Evolutionary conservation across 169 alveolate genomes (phyloP).

Genomic region (Cryptosporidium meleagridis): DNA sequence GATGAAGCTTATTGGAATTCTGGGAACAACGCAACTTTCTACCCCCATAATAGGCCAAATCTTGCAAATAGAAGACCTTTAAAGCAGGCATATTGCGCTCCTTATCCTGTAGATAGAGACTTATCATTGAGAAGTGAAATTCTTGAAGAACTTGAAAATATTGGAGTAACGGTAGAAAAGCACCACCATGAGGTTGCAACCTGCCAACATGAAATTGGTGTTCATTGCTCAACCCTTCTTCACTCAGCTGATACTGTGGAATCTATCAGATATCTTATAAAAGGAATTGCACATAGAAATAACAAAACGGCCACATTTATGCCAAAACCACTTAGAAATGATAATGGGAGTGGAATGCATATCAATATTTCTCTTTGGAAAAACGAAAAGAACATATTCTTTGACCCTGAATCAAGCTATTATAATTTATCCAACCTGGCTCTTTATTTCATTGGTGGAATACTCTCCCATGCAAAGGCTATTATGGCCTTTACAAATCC

Average conservation of each 20-base stretch:
- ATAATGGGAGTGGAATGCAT: conserved; percentile 86
- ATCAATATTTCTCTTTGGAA: conserved; percentile 84
- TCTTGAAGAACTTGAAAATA: conserved; percentile 74
- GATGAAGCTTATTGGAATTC: conserved; percentile 78
- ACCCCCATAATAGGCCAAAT: conserved; percentile 42
- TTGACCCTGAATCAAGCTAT: conserved; percentile 79
- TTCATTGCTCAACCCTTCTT: conserved; percentile 76
- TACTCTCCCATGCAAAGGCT: conserved; percentile 82
- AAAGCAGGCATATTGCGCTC: conserved; percentile 81
- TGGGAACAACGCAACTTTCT: conserved; percentile 23
- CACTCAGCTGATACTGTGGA: conserved; percentile 80
- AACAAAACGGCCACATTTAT: conserved; percentile 85
- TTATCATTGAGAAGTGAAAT: conserved; percentile 78
- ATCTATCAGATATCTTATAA: conserved; percentile 79
- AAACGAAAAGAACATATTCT: conserved; percentile 81
- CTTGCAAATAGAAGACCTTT: conserved; percentile 74
- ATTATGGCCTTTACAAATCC: conserved; percentile 84
- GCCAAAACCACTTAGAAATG: conserved; percentile 84
- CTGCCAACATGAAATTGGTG: conserved; percentile 84
- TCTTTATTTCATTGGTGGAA: conserved; percentile 83
- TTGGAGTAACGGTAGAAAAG: conserved; percentile 82
- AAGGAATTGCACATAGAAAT: conserved; percentile 78
- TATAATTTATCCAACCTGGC: conserved; percentile 80
- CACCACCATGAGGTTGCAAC: conserved; percentile 88
- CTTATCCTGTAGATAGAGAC: conserved; percentile 81